Conservation (phyloP, 768 basidiomycete genomes). For the Trametes coccinea region DNA sequence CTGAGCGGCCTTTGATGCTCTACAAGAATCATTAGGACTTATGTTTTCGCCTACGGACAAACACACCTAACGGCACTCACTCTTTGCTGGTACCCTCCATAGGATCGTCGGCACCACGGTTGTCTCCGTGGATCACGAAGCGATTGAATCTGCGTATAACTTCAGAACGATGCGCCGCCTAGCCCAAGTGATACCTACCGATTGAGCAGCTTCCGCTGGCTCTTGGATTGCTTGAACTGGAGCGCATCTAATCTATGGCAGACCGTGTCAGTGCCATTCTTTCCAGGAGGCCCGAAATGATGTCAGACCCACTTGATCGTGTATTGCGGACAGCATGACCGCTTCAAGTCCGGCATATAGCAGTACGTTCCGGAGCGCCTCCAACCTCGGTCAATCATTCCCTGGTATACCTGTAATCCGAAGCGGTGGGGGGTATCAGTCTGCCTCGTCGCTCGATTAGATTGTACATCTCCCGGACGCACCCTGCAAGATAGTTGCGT, state of each 20-base stretch:
- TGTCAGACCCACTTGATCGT: constrained; percentile 71
- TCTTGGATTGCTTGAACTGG: constrained; percentile 67
- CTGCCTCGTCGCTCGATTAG: not conserved
- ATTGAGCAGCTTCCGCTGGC: constrained; percentile 73
- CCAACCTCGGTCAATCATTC: constrained; percentile 86
- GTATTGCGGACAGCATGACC: constrained; percentile 91
- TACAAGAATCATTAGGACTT: not conserved
- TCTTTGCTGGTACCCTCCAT: constrained; percentile 10
- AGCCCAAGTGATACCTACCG: constrained; percentile 44
- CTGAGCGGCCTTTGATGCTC: not conserved
- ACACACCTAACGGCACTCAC: not conserved
- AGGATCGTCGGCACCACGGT: constrained; percentile 32
- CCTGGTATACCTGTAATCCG: constrained; percentile 63
- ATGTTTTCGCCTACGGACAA: not conserved
- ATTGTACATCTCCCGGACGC: not conserved
- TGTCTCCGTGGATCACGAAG: constrained; percentile 46
- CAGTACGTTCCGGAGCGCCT: constrained; percentile 80
- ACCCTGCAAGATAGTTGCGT: constrained; percentile 56
- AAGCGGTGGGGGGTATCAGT: not conserved
- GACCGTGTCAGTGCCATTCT: not conserved
- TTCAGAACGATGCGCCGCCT: not conserved
- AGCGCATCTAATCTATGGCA: constrained; percentile 61
- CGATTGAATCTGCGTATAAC: constrained; percentile 63
- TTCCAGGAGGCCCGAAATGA: not conserved
- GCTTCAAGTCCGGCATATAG: constrained; percentile 83